Base-by-base conservation (phyloP, 495 filamentous ascomycete genomes). In the Neurospora pannonica region DNA sequence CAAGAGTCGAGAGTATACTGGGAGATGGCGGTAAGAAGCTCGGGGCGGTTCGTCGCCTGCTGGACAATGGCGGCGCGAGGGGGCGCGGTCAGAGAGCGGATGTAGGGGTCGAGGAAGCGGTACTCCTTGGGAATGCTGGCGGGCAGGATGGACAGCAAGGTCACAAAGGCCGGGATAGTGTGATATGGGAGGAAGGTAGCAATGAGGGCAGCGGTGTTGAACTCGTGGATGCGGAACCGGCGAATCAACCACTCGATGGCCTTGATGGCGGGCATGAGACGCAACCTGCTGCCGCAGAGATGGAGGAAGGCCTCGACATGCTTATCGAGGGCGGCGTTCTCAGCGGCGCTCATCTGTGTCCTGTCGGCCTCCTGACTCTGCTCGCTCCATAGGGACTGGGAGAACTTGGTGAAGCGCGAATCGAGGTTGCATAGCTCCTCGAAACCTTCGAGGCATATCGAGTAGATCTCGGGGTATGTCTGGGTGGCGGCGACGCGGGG, bases 221-320 rank as follows among this genome's bases (percentile, higher is more conserved):
- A 90, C 79, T 98, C 94, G 80, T 98, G 96, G 37, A 96, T 86
- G 74, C 94, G 88, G 76, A 98, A 99, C 74, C 94, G 87, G 78
- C 96, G 86, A 38, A 99, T 87, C 31, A 98, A 87, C 96, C 96
- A 99, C 84, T 99, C 97, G 39, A 98, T 85, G 5, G 94, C 93
- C 77, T 95, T 97, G 17, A 96, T 87, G 2, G 93, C 93, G 19
- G 95, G 94, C 80, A 89, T 94, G 54, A 99, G 84, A 37, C 94
- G 86, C 43, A 99, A 76, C 69, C 91, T 87, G n/a, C 89, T 88
- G 31, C 92, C 90, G 15, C 93, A 89, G 9, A 97, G 84, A 36
- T 89, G 90, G 67, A 99, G 85, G 78, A 98, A 98, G 5, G 88
- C 87, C 75, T 96, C 91, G 71, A 98, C 80, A 43, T 88, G 93